Evolutionary conservation across 805 yeast genomes (phyloP).

Genomic region (Candida odintsovae): DNA sequence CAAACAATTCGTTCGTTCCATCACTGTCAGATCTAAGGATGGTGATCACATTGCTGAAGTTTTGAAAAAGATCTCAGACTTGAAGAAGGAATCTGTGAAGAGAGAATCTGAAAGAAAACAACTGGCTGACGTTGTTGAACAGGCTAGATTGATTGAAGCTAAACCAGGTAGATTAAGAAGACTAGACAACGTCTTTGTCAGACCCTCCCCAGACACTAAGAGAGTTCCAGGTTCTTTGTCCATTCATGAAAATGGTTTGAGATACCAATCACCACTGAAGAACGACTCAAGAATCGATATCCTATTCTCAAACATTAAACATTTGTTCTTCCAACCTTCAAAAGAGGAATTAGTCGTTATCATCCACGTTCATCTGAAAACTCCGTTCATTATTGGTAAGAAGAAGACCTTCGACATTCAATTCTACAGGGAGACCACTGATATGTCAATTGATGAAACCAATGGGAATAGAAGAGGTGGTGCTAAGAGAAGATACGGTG

Average conservation of each 20-base stretch:
- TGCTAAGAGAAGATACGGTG: conserved; percentile 77
- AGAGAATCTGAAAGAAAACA: conserved; percentile 88
- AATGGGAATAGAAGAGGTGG: conserved; percentile 84
- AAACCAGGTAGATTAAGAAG: conserved; percentile 81
- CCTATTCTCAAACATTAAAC: conserved; percentile 84
- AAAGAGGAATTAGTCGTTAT: conserved; percentile 90
- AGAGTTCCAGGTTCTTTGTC: conserved; percentile 87
- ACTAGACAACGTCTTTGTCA: conserved; percentile 80
- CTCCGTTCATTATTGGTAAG: conserved; percentile 93
- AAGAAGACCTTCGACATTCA: conserved; percentile 93
- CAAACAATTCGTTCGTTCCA: conserved; percentile 78
- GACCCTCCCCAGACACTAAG: conserved; percentile 97
- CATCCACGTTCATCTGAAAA: conserved; percentile 87
- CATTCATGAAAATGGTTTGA: conserved; percentile 92
- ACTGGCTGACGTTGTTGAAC: conserved; percentile 90
- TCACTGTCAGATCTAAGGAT: conserved; percentile 86
- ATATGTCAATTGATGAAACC: conserved; percentile 94
- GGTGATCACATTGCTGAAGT: conserved; percentile 88
- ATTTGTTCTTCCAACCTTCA: conserved; percentile 91
- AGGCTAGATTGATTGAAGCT: conserved; percentile 79
- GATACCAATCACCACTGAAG: conserved; percentile 83
- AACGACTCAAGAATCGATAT: conserved; percentile 85
- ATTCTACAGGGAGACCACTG: conserved; percentile 94
- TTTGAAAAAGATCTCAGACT: conserved; percentile 81
- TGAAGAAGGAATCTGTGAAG: conserved; percentile 87